Conservation (phyloP, 352 stramenopile genomes). For the Thalassiosira hispida region DNA sequence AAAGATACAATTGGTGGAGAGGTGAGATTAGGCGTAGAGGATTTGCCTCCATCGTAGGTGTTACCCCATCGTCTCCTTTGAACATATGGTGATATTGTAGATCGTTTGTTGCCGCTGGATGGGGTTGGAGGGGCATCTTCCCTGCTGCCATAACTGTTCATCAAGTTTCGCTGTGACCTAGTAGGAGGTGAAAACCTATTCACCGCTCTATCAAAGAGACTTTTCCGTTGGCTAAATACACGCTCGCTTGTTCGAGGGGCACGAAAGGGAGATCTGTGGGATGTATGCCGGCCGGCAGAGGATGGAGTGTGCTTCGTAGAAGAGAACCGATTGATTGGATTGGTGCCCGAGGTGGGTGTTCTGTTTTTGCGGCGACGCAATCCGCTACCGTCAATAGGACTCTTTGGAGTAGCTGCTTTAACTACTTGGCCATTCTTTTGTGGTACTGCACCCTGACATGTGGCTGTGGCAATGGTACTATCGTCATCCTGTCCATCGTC, state of each 20-base stretch:
- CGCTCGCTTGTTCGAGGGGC: conserved; percentile 24
- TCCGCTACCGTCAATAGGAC: conserved; percentile 35
- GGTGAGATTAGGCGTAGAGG: conserved; percentile 48
- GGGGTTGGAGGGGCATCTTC: conserved; percentile 15
- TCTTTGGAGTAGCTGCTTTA: conserved; percentile 2
- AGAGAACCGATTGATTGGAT: conserved; percentile 13
- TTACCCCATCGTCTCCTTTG: conserved; percentile 54
- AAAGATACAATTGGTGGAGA: conserved; percentile 55
- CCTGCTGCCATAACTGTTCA: neutral
- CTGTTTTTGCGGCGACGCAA: conserved; percentile 45
- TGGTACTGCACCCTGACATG: conserved; percentile 14
- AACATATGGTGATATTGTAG: conserved; percentile 22
- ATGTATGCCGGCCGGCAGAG: conserved; percentile 20
- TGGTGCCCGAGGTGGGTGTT: conserved; percentile 22
- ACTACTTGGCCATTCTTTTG: conserved; percentile 4
- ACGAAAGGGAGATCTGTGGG: conserved; percentile 38
- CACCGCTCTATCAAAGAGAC: conserved; percentile 57
- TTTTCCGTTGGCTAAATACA: conserved; percentile 58
- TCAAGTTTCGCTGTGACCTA: conserved; percentile 21
- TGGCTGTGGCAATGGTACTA: conserved; percentile 53
- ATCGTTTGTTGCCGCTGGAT: conserved; percentile 20
- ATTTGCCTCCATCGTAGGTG: conserved; percentile 32
- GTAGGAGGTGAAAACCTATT: conserved; percentile 42
- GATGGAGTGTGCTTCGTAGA: conserved; percentile 17
- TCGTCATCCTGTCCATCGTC: conserved; percentile 45